Evolutionary conservation across 129 eudicot genomes (phyloP).

Genomic region (Flaveria trinervia): DNA sequence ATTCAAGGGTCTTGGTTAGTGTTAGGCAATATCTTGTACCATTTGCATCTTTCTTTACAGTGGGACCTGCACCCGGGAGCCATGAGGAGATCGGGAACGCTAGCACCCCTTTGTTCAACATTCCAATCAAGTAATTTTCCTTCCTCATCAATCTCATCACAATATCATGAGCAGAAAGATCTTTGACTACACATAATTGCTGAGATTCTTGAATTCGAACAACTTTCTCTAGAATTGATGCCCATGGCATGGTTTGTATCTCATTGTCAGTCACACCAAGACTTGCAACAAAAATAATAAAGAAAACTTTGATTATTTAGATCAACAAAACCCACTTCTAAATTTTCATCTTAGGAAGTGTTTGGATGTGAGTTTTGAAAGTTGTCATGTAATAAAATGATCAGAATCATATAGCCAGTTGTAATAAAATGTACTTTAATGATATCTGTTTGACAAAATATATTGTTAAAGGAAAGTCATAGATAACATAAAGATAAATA

Average conservation of each 20-base stretch:
- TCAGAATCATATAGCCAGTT: background rate
- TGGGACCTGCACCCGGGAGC: slow-evolving; percentile 89
- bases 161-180: slow-evolving; percentile 86
- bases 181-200: slow-evolving; percentile 75
- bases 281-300: slow-evolving; percentile 50
- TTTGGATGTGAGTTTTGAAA: slow-evolving; percentile 2
- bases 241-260: slow-evolving; percentile 92
- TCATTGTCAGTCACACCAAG: slow-evolving; percentile 84
- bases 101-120: slow-evolving; percentile 93
- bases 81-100: slow-evolving; percentile 80
- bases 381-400: background rate
- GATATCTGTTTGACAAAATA: background rate
- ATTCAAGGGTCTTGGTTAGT: slow-evolving; percentile 90
- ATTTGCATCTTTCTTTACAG: slow-evolving; percentile 49
- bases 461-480: background rate
- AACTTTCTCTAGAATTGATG: slow-evolving; percentile 74
- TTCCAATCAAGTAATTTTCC: slow-evolving; percentile 94
- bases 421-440: background rate
- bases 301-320: background rate
- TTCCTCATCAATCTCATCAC: slow-evolving; percentile 95
- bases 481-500: background rate
- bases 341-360: slow-evolving; percentile 1
- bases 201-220: slow-evolving; percentile 63
- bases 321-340: background rate
- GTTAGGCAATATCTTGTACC: slow-evolving; percentile 55